Base-by-base conservation (phyloP, 139 green algal genomes). In the Micractinium sp. region DNA sequence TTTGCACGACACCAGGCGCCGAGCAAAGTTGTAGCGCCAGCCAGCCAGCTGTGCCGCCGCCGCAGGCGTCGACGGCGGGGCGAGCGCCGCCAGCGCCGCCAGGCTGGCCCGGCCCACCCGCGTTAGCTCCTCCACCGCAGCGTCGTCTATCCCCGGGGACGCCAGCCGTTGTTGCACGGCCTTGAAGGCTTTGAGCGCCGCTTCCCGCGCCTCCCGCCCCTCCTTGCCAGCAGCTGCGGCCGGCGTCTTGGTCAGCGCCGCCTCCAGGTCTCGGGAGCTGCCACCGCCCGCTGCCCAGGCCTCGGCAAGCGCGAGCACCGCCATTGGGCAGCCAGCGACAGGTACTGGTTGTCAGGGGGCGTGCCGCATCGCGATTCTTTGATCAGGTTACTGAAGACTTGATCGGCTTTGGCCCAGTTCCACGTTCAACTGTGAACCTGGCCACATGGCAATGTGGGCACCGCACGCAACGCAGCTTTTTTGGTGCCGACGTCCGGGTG, bases 1-100 rank as follows among this genome's bases (percentile, higher is more conserved):
- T 33, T 85, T 85, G 18, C 5, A 29, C 25, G 82, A 56, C 23
- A 91, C 85, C 47, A 91, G 74, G 47, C 82, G 88, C 33, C 82
- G 61, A 0, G 81, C 74, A 61, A 87, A 85, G 88, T 87, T 88
- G 82, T 91, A 91, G 13, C 81, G 80, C 67, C 71, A 61, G 20
- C 61, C 60, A 1, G 74, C 56, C 39, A 91, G 63, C 47, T 84
- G 76, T 60, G 14, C 19, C 33, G 39, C 29, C 23, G 75, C 61
- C 2, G 75, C 67, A 14, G 39, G 36, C 3, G 41, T 25, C 38
- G 47, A 19, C 53, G 33, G 85, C 35, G 33, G 60, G 33, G 69
- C 35, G 14, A 69, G 87, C 31, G 71, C 69, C 31, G 87, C 80
- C 63, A 91, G 66, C n/a, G 73, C 75, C n/a, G 81, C 63, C 74